A percentile compares a stretch with the other conserved stretches of the same genome.
phyloP scores from a whole-genome alignment of 1,139 yeast species.

The Torulaspora pretoriensis region DNA sequence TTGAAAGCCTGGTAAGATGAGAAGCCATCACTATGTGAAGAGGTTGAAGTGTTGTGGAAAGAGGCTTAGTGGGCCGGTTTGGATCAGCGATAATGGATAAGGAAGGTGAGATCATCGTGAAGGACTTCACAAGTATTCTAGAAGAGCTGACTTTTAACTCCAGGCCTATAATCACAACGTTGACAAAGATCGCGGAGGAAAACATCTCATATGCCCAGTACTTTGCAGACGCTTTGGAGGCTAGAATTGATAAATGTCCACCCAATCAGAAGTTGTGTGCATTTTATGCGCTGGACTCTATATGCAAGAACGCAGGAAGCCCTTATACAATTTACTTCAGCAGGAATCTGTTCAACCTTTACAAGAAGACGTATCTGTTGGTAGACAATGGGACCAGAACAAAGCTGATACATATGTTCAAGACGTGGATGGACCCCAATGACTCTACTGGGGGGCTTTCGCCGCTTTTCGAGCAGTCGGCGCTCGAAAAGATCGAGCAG shows the following conservation, averaged over 20 bases:
- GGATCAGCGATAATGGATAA: conserved; percentile 20
- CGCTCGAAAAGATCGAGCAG: conserved; percentile 66
- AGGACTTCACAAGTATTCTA: conserved; percentile 38
- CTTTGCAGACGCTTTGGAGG: conserved; percentile 68
- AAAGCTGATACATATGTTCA: conserved; percentile 70
- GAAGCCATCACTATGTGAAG: neutral
- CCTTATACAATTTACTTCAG: conserved; percentile 78
- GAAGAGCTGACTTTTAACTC: conserved; percentile 83
- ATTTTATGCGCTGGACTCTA: conserved; percentile 83
- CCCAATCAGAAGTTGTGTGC: conserved; percentile 84
- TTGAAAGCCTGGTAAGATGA: neutral
- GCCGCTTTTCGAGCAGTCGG: conserved; percentile 70
- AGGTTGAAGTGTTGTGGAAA: neutral
- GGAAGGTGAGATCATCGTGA: conserved; percentile 26
- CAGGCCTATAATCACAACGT: conserved; percentile 78
- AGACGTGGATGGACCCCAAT: conserved; percentile 76
- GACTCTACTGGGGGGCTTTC: conserved; percentile 40
- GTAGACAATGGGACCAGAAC: conserved; percentile 73
- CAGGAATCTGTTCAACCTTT: conserved; percentile 41
- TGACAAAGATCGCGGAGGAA: conserved; percentile 87
- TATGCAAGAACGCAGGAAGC: conserved; percentile 83
- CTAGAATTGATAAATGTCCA: conserved; percentile 58
- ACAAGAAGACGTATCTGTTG: conserved; percentile 70
- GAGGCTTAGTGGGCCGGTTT: neutral
- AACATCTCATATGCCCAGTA: conserved; percentile 72